Evolutionary conservation across 192 early-diverging fungal genomes (phyloP).

Genomic region (Coemansia sp.): DNA sequence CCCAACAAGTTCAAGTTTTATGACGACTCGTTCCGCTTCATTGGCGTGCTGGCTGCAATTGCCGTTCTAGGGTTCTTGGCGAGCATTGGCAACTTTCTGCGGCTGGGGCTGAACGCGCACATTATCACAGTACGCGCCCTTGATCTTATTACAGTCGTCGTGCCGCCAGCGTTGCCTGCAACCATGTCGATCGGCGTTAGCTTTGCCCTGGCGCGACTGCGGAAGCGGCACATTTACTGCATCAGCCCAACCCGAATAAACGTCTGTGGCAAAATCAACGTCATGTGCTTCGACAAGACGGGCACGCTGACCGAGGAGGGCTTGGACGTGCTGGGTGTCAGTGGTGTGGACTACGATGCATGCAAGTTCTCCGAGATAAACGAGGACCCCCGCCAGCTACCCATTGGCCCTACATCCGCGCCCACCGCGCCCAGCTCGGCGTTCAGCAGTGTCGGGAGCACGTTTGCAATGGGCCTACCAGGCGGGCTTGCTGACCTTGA

Average conservation of each 20-base stretch:
- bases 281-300: conserved; percentile 99
- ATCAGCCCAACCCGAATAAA: conserved; percentile 91
- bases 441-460: conserved; percentile 46
- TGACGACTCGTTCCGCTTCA: conserved; percentile 94
- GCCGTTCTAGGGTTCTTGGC: conserved; percentile 82
- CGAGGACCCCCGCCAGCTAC: conserved; percentile 49
- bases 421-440: conserved; percentile 46
- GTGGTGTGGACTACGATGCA: conserved; percentile 52
- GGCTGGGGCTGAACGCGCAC: conserved; percentile 61
- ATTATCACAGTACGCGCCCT: conserved; percentile 85
- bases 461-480: conserved; percentile 12
- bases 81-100: conserved; percentile 84
- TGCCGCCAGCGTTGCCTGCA: conserved; percentile 94
- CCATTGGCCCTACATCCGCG: conserved; percentile 9
- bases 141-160: conserved; percentile 94
- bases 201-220: conserved; percentile 87
- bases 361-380: conserved; percentile 49
- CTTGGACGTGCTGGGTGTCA: conserved; percentile 89
- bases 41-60: conserved; percentile 82
- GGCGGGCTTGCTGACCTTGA: conserved; percentile 35
- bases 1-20: conserved; percentile 96
- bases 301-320: conserved; percentile 97
- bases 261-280: conserved; percentile 91
- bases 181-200: conserved; percentile 97
- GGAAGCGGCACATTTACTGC: conserved; percentile 81